Percentiles rank a stretch among this genome's conserved stretches.
phyloP scores from a whole-genome alignment of 345 rosid genomes.

The Theobroma cacao region DNA sequence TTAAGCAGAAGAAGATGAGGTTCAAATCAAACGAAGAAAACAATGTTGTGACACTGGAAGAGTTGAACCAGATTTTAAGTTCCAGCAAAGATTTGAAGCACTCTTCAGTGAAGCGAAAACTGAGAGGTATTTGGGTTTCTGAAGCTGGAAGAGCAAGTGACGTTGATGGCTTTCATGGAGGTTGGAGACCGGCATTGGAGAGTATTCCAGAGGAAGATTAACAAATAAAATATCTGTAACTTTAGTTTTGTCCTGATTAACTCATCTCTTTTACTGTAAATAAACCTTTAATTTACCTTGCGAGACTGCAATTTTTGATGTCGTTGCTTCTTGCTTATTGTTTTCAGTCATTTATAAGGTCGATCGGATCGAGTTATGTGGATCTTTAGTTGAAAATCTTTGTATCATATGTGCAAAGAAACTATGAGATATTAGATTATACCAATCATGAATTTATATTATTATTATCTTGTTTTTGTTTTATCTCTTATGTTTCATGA shows the following conservation, averaged over 20 bases:
- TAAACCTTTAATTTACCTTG: not conserved
- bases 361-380: not conserved
- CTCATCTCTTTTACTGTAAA: not conserved
- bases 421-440: too few relatives aligned
- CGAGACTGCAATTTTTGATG: not conserved
- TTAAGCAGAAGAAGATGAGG: conserved; percentile 19
- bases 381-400: conserved; percentile 1
- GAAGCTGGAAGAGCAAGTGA: not conserved
- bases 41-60: conserved; percentile 47
- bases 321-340: not conserved
- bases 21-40: conserved; percentile 23
- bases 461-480: too few relatives aligned
- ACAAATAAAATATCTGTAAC: not conserved
- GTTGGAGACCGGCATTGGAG: conserved; percentile 60
- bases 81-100: conserved; percentile 21
- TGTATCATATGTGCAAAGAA: not conserved
- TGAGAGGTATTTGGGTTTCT: conserved; percentile 30
- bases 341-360: not conserved
- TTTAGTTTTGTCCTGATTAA: not conserved
- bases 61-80: conserved; percentile 50
- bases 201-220: conserved; percentile 58
- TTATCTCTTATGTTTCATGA: too few relatives aligned
- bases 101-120: conserved; percentile 43
- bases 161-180: conserved; percentile 1
- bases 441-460: not conserved